These are phyloP conservation scores for Larix sibirica DNA, from an alignment of 83 land plant species.

Conservation along the genomic window DNA sequence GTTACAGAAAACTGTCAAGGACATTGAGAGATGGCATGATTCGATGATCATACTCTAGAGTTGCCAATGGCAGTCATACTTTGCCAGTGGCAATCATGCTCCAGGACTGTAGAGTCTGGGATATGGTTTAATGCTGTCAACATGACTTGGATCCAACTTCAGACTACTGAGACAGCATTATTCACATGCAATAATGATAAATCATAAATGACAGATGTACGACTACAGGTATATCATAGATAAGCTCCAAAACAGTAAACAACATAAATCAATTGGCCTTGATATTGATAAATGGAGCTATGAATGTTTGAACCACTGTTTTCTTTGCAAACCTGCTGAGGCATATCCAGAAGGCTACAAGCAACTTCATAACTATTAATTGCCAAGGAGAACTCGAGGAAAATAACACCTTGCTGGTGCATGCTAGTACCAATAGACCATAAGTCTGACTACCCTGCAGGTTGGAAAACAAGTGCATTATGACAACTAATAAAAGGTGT, in stretches of 20 bases:
- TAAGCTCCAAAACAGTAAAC: not conserved
- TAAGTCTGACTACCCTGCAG: not conserved
- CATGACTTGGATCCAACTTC: not conserved
- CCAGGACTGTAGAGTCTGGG: too few species aligned
- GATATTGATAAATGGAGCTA: too few species aligned
- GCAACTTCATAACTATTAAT: not conserved
- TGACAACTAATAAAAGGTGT: not conserved
- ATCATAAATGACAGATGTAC: not conserved
- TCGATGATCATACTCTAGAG: too few species aligned
- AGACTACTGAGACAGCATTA: not conserved
- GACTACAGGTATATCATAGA: not conserved
- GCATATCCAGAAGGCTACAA: not conserved
- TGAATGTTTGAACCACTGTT: not conserved
- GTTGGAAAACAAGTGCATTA: not conserved
- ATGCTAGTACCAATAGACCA: not conserved
- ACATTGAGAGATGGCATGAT: too few species aligned
- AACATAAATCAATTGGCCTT: not conserved
- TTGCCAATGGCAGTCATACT: too few species aligned
- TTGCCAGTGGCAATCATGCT: too few species aligned
- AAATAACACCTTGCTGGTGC: not conserved
- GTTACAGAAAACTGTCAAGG: too few species aligned
- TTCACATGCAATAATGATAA: too few species aligned
- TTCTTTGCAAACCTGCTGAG: not conserved
- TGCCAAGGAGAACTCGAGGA: not conserved
- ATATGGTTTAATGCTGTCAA: not conserved